These are phyloP conservation scores for Quillaja saponaria DNA, from an alignment of 306 rosid species.

Conservation along the genomic window DNA sequence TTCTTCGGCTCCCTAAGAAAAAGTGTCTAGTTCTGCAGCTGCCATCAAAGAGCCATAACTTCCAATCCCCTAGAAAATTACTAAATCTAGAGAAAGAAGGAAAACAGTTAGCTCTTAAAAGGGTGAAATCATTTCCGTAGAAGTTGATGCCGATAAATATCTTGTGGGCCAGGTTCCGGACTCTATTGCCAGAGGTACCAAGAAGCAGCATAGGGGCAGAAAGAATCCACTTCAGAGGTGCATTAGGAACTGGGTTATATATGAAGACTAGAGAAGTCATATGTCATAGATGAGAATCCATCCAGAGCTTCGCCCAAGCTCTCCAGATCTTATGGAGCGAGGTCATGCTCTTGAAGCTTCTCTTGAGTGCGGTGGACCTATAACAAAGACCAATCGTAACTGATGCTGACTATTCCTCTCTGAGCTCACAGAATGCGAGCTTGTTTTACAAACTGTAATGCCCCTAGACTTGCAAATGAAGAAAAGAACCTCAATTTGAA, in stretches of 20 bases:
- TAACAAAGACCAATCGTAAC: conserved; percentile 76
- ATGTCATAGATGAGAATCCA: conserved; percentile 91
- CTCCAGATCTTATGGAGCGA: conserved; percentile 80
- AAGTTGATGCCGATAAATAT: conserved; percentile 90
- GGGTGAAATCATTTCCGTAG: conserved; percentile 84
- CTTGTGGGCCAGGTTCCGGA: conserved; percentile 49
- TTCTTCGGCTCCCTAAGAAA: too few species aligned
- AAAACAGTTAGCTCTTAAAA: conserved; percentile 58
- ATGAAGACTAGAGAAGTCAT: conserved; percentile 84
- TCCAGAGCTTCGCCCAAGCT: conserved; percentile 69
- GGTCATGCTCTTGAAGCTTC: conserved; percentile 72
- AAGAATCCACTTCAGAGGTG: conserved; percentile 91
- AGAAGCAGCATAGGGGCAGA: conserved; percentile 59
- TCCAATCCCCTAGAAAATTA: background rate
- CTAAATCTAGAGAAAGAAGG: background rate
- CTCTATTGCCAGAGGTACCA: conserved; percentile 44
- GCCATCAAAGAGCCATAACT: too few species aligned
- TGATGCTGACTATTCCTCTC: conserved; percentile 42
- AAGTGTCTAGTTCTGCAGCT: too few species aligned
- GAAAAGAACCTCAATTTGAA: conserved; percentile 18
- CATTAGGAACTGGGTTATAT: conserved; percentile 97
- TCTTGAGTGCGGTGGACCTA: conserved; percentile 91
- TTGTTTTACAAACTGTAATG: conserved; percentile 77
- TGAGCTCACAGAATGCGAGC: conserved; percentile 66
- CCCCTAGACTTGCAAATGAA: conserved; percentile 69